Percentiles rank a stretch among this genome's conserved stretches.
Evolutionary conservation across 2,329 filamentous ascomycete species (phyloP).

Genomic region (Aaosphaeria arxii): DNA sequence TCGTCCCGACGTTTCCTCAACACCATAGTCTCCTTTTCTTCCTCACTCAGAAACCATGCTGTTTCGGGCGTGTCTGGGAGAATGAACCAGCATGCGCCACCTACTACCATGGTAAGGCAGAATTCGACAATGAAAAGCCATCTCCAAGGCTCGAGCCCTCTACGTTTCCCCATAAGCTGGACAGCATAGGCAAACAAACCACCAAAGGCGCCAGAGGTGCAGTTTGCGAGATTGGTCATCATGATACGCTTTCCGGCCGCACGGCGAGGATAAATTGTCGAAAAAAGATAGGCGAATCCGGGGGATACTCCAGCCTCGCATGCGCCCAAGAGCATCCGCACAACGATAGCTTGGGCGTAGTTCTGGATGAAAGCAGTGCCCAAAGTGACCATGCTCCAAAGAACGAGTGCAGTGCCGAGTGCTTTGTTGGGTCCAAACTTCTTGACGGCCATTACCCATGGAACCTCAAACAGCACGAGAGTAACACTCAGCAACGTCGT

Average conservation of each 20-base stretch:
- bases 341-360: conserved; percentile 22
- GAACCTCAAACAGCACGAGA: conserved; percentile 19
- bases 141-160: conserved; percentile 29
- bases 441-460: conserved; percentile 23
- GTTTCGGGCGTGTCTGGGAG: conserved; percentile 53
- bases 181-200: conserved; percentile 23
- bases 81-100: conserved; percentile 54
- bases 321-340: conserved; percentile 23
- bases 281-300: conserved; percentile 22
- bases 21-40: conserved; percentile 50
- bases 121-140: conserved; percentile 44
- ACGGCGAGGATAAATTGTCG: conserved; percentile 23
- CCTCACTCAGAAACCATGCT: conserved; percentile 53
- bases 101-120: conserved; percentile 56
- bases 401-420: conserved; percentile 14
- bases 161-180: conserved; percentile 16
- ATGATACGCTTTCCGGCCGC: conserved; percentile 23
- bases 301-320: conserved; percentile 27
- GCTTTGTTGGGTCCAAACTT: conserved; percentile 15
- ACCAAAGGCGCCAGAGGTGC: conserved; percentile 19
- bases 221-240: conserved; percentile 19
- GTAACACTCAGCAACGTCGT: conserved; percentile 29
- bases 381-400: conserved; percentile 23
- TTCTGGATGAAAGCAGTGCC: conserved; percentile 29
- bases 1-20: conserved; percentile 24